phyloP scores from a whole-genome alignment of 1,139 yeast genomes.

The Sugiyamaella novakii region DNA sequence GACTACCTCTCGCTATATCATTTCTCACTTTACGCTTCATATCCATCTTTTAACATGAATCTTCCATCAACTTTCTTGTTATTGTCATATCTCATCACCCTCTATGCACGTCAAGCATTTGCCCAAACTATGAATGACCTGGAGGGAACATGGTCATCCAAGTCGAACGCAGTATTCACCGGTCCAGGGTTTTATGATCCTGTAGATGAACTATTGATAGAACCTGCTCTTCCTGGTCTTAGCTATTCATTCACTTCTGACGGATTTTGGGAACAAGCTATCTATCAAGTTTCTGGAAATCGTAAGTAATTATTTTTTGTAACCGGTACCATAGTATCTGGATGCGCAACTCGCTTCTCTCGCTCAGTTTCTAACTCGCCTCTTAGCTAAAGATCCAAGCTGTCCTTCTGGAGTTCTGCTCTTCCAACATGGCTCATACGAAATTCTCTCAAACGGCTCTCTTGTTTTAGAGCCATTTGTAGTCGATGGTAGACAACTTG shows the following conservation, averaged over 20 bases:
- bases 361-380: not conserved
- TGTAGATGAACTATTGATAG: slow-evolving; percentile 86
- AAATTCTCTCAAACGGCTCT: slow-evolving; percentile 63
- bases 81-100: slow-evolving; percentile 3
- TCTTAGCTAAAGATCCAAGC: slow-evolving; percentile 59
- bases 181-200: slow-evolving; percentile 98
- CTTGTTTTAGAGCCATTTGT: slow-evolving; percentile 69
- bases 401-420: slow-evolving; percentile 83
- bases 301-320: slow-evolving; percentile 33
- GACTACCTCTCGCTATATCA: too few species aligned
- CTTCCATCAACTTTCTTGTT: not conserved
- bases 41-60: not conserved
- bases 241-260: slow-evolving; percentile 90
- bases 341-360: not conserved
- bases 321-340: not conserved
- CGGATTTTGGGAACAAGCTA: slow-evolving; percentile 88
- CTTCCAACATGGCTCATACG: slow-evolving; percentile 87
- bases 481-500: slow-evolving; percentile 90
- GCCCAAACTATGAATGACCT: slow-evolving; percentile 24
- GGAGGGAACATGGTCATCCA: slow-evolving; percentile 93
- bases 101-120: not conserved
- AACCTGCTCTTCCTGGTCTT: slow-evolving; percentile 93
- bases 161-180: slow-evolving; percentile 90
- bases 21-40: too few species aligned
- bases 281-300: slow-evolving; percentile 74